Percentiles rank a stretch among this genome's conserved stretches.
phyloP scores from a whole-genome alignment of 768 basidiomycete genomes.

The Lactifluus volemus region DNA sequence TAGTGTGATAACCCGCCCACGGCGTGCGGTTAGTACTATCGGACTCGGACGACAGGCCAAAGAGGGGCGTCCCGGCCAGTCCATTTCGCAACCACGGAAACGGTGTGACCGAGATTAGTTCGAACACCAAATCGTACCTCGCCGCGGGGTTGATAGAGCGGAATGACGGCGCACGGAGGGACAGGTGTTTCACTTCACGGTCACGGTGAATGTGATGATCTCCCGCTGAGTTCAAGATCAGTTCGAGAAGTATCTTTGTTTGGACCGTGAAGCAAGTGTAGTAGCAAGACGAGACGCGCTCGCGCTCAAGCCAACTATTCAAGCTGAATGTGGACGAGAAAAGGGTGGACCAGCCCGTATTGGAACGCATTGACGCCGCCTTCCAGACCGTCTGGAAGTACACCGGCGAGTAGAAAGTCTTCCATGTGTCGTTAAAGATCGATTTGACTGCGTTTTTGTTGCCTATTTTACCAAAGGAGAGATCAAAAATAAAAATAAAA shows the following conservation, averaged over 20 bases:
- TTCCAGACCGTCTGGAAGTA: no score
- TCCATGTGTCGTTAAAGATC: neutral
- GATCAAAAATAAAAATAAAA: neutral
- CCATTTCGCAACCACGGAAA: conserved; percentile 4
- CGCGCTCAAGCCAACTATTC: no score
- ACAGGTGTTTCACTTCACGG: no score
- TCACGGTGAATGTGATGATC: no score
- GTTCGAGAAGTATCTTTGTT: neutral
- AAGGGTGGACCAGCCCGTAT: no score
- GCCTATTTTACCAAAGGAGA: neutral
- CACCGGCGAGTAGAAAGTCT: no score
- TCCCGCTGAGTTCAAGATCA: neutral
- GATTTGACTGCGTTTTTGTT: neutral
- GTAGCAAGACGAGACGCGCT: neutral
- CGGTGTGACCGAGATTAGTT: neutral
- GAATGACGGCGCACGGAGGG: neutral
- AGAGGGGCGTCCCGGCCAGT: conserved; percentile 2
- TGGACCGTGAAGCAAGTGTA: neutral
- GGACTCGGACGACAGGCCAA: neutral
- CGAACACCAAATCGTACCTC: neutral
- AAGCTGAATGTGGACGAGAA: no score
- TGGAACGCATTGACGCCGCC: no score
- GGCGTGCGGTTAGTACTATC: no score
- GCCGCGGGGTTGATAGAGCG: neutral
- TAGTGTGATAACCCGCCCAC: conserved; percentile 5